These are phyloP conservation scores for Urostyla sp. DNA, from an alignment of 73 alveolate species.

Conservation along the genomic window DNA sequence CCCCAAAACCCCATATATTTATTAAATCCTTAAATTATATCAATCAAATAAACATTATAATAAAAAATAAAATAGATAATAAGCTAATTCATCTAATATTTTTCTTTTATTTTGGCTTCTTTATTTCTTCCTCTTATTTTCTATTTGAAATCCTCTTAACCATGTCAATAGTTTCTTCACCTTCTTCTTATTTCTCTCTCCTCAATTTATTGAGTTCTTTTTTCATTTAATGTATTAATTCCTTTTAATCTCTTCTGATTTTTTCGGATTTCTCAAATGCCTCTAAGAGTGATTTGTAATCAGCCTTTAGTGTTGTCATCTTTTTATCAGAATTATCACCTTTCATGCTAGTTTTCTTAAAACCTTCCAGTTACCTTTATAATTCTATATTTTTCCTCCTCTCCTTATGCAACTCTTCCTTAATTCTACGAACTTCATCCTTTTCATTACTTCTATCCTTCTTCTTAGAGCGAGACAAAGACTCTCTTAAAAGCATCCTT, in stretches of 20 bases:
- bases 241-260: constrained; percentile 49
- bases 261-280: constrained; percentile 56
- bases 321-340: background rate
- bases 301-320: constrained; percentile 1
- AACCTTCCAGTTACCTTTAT: constrained; percentile 38
- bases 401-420: constrained; percentile 21
- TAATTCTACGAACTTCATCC: constrained; percentile 15
- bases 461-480: constrained; percentile 17
- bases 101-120: background rate
- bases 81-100: too few species aligned
- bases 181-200: constrained; percentile 26
- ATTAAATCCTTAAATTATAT: too few species aligned
- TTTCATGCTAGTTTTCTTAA: constrained; percentile 15
- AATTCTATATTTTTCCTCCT: constrained; percentile 20
- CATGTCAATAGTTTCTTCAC: too few species aligned
- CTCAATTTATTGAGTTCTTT: constrained; percentile 37
- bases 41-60: too few species aligned
- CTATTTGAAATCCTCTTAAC: background rate
- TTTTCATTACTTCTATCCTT: constrained; percentile 13
- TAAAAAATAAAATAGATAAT: too few species aligned
- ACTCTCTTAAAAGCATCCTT: constrained; percentile 10
- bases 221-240: constrained; percentile 24
- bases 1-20: too few species aligned
- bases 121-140: background rate
- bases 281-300: constrained; percentile 34